These are phyloP conservation scores for Suaeda aralocaspica DNA, from an alignment of 148 eudicot genomes.

Conservation along the genomic window DNA sequence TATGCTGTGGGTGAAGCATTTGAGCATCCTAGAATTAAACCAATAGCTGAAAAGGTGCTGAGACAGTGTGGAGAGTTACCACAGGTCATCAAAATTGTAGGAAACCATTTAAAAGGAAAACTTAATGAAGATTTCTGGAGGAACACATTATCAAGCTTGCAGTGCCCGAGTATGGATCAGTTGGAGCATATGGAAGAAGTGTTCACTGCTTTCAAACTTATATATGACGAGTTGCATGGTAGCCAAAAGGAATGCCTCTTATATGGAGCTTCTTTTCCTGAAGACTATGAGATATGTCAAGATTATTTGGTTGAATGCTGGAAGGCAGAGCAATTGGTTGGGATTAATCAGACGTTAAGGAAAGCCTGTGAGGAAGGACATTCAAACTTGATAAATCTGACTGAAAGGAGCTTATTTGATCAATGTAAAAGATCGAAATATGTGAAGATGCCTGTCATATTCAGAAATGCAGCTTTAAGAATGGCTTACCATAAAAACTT, in stretches of 20 bases:
- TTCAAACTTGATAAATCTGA: conserved; percentile 6
- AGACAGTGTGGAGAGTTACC: conserved; percentile 30
- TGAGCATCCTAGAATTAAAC: conserved; percentile 15
- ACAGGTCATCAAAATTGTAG: conserved; percentile 23
- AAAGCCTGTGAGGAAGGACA: conserved; percentile 23
- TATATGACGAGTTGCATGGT: conserved; percentile 11
- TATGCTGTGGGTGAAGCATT: conserved; percentile 21
- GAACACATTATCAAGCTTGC: conserved; percentile 17
- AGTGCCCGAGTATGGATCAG: conserved; percentile 13
- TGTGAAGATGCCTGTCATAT: conserved; percentile 28
- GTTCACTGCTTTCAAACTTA: conserved; percentile 10
- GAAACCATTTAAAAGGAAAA: conserved; percentile 16
- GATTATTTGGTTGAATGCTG: conserved; percentile 33
- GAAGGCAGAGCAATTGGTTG: conserved; percentile 28
- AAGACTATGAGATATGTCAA: conserved; percentile 27
- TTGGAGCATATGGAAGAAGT: conserved; percentile 19
- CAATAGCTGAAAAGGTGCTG: conserved; percentile 24
- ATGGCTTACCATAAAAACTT: conserved; percentile 16
- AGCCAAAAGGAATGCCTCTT: conserved; percentile 19
- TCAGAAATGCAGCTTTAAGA: conserved; percentile 25
- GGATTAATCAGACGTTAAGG: conserved; percentile 13
- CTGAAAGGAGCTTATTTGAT: conserved; percentile 20
- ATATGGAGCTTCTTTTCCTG: conserved; percentile 29
- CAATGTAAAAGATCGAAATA: conserved; percentile 4
- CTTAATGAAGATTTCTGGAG: conserved; percentile 18